Conservation (phyloP, 768 basidiomycete species). For the Lentinula raphanica region DNA sequence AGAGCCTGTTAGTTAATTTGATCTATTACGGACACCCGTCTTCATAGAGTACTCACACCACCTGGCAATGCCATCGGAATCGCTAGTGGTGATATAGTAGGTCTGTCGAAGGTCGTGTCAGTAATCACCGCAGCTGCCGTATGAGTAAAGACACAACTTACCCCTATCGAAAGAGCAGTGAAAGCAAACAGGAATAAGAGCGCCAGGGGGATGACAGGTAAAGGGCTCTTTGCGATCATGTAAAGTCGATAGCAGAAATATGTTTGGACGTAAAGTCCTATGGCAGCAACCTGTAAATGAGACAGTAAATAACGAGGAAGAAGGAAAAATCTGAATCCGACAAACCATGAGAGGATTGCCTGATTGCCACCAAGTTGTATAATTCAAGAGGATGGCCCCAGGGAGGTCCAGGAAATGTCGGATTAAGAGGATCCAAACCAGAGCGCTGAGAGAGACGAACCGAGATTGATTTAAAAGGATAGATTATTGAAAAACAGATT, state of each 20-base stretch:
- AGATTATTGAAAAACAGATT: not conserved
- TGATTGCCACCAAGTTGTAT: slow-evolving; percentile 28
- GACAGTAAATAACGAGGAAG: not conserved
- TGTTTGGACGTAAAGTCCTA: slow-evolving; percentile 27
- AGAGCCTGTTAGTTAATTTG: not conserved
- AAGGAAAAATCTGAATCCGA: not conserved
- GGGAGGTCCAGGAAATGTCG: slow-evolving; percentile 22
- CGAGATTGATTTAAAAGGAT: not conserved
- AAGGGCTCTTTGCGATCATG: slow-evolving; percentile 20
- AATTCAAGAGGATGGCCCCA: slow-evolving; percentile 23
- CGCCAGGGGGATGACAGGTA: slow-evolving; percentile 18
- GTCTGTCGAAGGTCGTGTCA: not conserved
- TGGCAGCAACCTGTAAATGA: slow-evolving; percentile 21
- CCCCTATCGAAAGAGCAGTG: slow-evolving; percentile 21
- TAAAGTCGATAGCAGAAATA: slow-evolving; percentile 28
- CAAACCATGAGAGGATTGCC: slow-evolving; percentile 26
- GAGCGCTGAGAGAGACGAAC: slow-evolving; percentile 15
- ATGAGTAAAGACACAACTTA: slow-evolving; percentile 11
- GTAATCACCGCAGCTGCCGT: too few species aligned
- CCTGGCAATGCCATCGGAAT: not conserved
- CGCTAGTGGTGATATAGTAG: not conserved
- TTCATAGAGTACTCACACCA: not conserved
- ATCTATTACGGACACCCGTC: not conserved
- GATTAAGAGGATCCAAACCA: slow-evolving; percentile 26
- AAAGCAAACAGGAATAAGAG: slow-evolving; percentile 23